Conservation (phyloP, 768 basidiomycete genomes). For the Mycena rosella region DNA sequence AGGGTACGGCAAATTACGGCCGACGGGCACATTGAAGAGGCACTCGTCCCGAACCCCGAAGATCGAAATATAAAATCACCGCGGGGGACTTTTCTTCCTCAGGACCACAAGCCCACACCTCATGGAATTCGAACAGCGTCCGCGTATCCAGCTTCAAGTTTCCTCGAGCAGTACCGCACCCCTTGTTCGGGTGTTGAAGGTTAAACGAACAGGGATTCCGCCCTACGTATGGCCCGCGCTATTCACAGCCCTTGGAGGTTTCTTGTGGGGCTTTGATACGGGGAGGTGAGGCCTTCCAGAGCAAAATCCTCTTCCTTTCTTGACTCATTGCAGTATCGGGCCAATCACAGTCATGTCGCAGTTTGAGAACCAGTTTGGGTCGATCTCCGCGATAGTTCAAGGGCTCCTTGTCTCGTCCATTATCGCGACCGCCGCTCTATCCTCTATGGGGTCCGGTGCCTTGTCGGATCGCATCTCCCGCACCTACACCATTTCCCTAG, state of each 20-base stretch:
- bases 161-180: conserved; percentile 17
- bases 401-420: conserved; percentile 60
- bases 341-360: conserved; percentile 62
- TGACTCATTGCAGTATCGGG: conserved; percentile 41
- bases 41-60: too few species aligned
- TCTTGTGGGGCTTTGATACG: conserved; percentile 53
- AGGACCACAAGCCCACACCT: not conserved
- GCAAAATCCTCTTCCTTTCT: not conserved
- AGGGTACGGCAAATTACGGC: too few species aligned
- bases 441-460: conserved; percentile 55
- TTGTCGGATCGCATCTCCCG: conserved; percentile 61
- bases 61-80: too few species aligned
- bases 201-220: conserved; percentile 18
- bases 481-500: conserved; percentile 58
- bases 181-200: conserved; percentile 22
- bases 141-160: conserved; percentile 24
- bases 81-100: too few species aligned
- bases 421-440: conserved; percentile 55
- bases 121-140: conserved; percentile 31
- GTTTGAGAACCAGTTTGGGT: conserved; percentile 54
- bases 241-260: conserved; percentile 48
- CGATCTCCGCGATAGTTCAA: conserved; percentile 51
- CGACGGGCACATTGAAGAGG: too few species aligned
- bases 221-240: conserved; percentile 46
- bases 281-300: conserved; percentile 31